phyloP scores from a whole-genome alignment of 441 rosid species.

The Corymbia calophylla region DNA sequence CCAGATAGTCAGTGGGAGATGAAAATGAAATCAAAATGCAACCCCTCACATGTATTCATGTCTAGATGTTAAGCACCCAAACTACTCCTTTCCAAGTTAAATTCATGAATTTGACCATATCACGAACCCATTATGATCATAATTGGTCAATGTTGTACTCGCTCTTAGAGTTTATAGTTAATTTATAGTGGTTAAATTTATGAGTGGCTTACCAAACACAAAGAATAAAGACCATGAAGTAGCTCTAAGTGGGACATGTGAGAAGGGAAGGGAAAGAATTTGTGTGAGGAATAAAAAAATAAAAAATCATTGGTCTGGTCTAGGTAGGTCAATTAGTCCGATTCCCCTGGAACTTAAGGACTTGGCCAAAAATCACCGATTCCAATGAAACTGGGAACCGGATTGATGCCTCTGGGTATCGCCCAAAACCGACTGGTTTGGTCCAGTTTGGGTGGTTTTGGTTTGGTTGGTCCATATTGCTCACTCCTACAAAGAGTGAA shows the following conservation, averaged over 20 bases:
- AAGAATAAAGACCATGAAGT: neutral
- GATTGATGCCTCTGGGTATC: fast-evolving
- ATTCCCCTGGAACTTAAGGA: fast-evolving
- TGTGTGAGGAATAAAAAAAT: neutral
- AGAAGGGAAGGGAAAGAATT: neutral
- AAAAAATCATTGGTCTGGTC: neutral
- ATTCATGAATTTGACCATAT: neutral
- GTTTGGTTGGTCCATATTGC: fast-evolving
- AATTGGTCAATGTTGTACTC: neutral
- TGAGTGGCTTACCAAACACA: neutral
- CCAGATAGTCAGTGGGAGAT: neutral
- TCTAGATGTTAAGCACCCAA: neutral
- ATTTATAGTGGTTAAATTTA: neutral
- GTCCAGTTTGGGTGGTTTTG: fast-evolving
- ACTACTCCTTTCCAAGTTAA: neutral
- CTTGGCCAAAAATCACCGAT: fast-evolving
- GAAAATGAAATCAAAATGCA: neutral
- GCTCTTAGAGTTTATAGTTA: neutral
- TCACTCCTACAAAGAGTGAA: neutral
- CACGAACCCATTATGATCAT: neutral
- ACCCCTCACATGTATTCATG: neutral
- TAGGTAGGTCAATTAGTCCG: too few relatives aligned
- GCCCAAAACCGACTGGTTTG: fast-evolving
- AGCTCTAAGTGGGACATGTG: neutral
- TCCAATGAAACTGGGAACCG: neutral